phyloP scores from a whole-genome alignment of 2,329 filamentous ascomycete species.

The Phaeophleospora eucalypticola region DNA sequence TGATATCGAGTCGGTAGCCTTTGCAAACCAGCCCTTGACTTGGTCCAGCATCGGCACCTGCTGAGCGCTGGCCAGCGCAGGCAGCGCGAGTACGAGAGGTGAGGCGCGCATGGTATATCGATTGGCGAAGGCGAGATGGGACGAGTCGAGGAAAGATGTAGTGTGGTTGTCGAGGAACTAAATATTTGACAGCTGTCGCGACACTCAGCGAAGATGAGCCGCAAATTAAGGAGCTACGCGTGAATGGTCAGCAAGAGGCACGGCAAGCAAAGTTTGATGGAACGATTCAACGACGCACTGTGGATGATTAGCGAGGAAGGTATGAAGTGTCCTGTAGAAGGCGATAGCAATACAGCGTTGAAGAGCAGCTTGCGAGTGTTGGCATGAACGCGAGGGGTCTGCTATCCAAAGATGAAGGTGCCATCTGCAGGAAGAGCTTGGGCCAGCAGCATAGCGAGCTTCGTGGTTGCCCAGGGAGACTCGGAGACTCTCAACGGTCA shows the following conservation, averaged over 20 bases:
- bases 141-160: not conserved
- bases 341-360: not conserved
- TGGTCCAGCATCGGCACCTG: constrained; percentile 61
- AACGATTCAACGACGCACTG: constrained; percentile 4
- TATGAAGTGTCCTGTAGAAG: not conserved
- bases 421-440: not conserved
- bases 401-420: not conserved
- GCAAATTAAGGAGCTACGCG: constrained; percentile 9
- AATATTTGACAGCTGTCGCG: not conserved
- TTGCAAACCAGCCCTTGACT: constrained; percentile 51
- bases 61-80: constrained; percentile 50
- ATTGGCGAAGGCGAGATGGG: not conserved
- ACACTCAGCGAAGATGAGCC: not conserved
- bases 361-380: not conserved
- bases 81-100: constrained; percentile 49
- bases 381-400: not conserved
- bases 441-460: too few relatives aligned
- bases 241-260: constrained; percentile 2
- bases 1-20: constrained; percentile 54
- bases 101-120: constrained; percentile 48
- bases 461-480: too few relatives aligned
- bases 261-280: not conserved
- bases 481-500: too few relatives aligned
- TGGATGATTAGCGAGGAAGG: too few relatives aligned
- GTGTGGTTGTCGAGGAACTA: not conserved